phyloP scores from a whole-genome alignment of 257 asterid species.

The Capsicum baccatum region DNA sequence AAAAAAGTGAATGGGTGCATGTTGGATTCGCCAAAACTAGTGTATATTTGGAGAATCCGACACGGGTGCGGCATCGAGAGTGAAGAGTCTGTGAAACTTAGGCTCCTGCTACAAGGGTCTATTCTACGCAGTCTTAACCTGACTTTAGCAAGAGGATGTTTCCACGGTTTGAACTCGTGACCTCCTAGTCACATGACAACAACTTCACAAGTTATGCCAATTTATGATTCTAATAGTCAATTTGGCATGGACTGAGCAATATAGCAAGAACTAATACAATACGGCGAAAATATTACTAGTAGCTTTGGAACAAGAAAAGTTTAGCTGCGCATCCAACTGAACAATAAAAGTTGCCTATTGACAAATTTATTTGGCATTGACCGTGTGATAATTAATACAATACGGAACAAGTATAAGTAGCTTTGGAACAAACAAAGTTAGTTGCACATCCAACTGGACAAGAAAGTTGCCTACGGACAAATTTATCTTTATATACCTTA shows the following conservation, averaged over 20 bases:
- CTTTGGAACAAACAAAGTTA: background rate
- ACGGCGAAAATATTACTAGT: background rate
- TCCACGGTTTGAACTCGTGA: no score
- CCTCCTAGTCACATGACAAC: no score
- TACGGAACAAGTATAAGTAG: background rate
- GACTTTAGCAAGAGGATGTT: no score
- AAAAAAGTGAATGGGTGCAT: no score
- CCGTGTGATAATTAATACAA: background rate
- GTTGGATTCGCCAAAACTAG: no score
- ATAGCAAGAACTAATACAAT: background rate
- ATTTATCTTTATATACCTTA: conserved; percentile 23
- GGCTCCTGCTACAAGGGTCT: no score
- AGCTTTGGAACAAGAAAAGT: background rate
- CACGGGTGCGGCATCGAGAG: no score
- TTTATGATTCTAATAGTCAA: background rate
- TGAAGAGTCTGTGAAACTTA: no score
- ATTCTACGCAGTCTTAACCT: no score
- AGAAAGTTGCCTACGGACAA: background rate
- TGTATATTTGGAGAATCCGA: no score
- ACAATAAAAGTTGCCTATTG: background rate
- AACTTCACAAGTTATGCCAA: no score
- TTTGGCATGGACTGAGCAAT: background rate
- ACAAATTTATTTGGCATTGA: conserved; percentile 12
- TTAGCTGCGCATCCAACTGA: background rate
- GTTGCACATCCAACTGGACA: background rate